Evolutionary conservation across 192 early-diverging fungal species (phyloP), one percentile per base, ranked within the genome.

Genomic region (Podila epicladia): DNA sequence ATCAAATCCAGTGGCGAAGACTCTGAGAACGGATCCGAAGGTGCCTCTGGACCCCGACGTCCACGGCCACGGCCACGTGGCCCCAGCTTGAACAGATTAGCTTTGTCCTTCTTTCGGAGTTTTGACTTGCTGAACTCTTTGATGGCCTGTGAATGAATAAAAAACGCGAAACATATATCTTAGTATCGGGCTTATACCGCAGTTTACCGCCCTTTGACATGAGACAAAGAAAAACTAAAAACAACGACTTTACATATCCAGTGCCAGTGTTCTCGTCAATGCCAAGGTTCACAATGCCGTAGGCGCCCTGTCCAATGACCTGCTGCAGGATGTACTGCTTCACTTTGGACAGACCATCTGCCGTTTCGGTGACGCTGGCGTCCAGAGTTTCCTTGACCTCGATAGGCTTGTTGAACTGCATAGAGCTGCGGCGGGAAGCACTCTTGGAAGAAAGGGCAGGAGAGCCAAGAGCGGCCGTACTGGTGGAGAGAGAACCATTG

Each of bases 51-150:
- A 29, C 87, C 87, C 37, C 85, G 61, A 11, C 78, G 82, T 48
- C 87, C 90, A 64, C 87, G 90, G 11, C 87, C 91, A 9, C 86
- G 82, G 53, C 87, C 87, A 45, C 78, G 84, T 33, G 88, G 86
- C 61, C 87, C 68, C 50, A 68, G 53, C n/a, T 86, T 87, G 58
- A 88, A 75, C 19, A 86, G 72, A 45, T 90, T 86, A 1, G 89
- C 84, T 82, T 89, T 88, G 64, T 88, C 87, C 57, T 89, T 88
- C 60, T 92, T 92, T 28, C 94, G 89, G 55, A 99, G 83, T 51
- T 93, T 90, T 19, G 93, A 86, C 74, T 97, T 98, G 84, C 90
- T 91, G 65, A 97, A 97, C 83, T 97, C 97, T 85, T 99, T 99
- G 62, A 98, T 92, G n/a, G 97, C 97, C 85, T 95, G 75, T 49